Conservation (phyloP, 441 rosid genomes). For the Euphorbia schlechtendalii region DNA sequence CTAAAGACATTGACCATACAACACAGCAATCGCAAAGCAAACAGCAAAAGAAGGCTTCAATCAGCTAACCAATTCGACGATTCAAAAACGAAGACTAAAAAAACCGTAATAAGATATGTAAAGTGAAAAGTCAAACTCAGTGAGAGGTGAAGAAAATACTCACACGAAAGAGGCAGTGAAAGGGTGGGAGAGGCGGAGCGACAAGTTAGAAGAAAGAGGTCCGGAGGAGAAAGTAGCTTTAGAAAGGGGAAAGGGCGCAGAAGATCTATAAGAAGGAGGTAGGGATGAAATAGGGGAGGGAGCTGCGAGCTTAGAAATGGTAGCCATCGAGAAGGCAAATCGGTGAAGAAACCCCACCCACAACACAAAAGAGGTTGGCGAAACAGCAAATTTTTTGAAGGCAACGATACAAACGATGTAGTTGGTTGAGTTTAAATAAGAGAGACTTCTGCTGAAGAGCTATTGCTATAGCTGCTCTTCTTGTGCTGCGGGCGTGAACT, state of each 20-base stretch:
- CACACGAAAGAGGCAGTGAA: constrained; percentile 42
- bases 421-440: not conserved
- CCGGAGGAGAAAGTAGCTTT: constrained; percentile 26
- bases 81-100: not conserved
- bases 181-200: constrained; percentile 27
- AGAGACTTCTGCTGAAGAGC: not conserved
- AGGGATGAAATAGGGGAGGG: constrained; percentile 30
- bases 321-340: constrained; percentile 37
- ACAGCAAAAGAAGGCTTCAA: not conserved
- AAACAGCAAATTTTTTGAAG: not conserved
- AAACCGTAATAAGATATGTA: not conserved
- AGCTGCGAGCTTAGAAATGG: constrained; percentile 66
- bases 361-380: constrained; percentile 8
- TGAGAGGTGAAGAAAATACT: constrained; percentile 20
- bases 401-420: constrained; percentile 14
- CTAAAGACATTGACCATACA: not conserved
- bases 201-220: constrained; percentile 39
- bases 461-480: not conserved
- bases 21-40: not conserved
- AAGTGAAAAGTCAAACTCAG: not conserved
- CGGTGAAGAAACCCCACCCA: not conserved
- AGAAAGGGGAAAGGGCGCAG: constrained; percentile 28
- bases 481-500: not conserved
- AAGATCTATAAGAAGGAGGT: constrained; percentile 32
- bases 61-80: not conserved